A percentile compares a stretch with the other conserved stretches of the same genome.
These are phyloP conservation scores for Lentinula aciculospora DNA, from an alignment of 768 basidiomycete genomes.

Conservation along the genomic window DNA sequence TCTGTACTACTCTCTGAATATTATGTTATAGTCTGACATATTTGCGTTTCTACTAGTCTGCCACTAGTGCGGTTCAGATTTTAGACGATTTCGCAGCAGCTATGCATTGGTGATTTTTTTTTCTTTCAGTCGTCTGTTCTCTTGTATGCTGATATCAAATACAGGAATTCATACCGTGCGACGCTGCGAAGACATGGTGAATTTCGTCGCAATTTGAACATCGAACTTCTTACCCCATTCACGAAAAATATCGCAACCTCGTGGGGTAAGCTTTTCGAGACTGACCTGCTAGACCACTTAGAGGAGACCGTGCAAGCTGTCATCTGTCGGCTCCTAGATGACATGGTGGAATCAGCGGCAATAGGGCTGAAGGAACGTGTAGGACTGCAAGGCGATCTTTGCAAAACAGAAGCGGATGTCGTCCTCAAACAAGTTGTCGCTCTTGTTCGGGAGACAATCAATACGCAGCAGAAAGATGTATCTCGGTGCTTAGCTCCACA, in stretches of 20 bases:
- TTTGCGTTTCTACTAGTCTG: constrained; percentile 23
- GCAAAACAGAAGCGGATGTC: constrained; percentile 44
- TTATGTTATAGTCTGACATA: neutral
- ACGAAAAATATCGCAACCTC: constrained; percentile 52
- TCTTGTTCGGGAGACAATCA: constrained; percentile 44
- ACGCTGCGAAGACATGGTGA: constrained; percentile 50
- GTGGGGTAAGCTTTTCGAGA: constrained; percentile 58
- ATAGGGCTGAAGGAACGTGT: constrained; percentile 47
- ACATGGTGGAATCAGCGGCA: constrained; percentile 47
- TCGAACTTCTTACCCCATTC: constrained; percentile 52
- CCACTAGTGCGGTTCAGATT: constrained; percentile 39
- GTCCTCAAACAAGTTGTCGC: constrained; percentile 43
- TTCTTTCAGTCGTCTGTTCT: too few relatives aligned
- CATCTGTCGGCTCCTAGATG: constrained; percentile 40
- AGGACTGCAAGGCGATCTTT: constrained; percentile 43
- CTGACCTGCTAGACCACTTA: constrained; percentile 47
- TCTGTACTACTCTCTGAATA: constrained; percentile 19
- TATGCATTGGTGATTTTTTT: constrained; percentile 55
- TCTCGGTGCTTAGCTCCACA: constrained; percentile 54
- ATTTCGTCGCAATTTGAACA: constrained; percentile 56
- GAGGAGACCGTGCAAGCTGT: constrained; percentile 28
- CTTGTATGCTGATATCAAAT: neutral
- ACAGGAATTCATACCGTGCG: constrained; percentile 16
- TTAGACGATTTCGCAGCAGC: constrained; percentile 43
- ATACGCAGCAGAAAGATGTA: constrained; percentile 51